Conservation (phyloP, 2,329 filamentous ascomycete species). For the Trichoderma brevicompactum region DNA sequence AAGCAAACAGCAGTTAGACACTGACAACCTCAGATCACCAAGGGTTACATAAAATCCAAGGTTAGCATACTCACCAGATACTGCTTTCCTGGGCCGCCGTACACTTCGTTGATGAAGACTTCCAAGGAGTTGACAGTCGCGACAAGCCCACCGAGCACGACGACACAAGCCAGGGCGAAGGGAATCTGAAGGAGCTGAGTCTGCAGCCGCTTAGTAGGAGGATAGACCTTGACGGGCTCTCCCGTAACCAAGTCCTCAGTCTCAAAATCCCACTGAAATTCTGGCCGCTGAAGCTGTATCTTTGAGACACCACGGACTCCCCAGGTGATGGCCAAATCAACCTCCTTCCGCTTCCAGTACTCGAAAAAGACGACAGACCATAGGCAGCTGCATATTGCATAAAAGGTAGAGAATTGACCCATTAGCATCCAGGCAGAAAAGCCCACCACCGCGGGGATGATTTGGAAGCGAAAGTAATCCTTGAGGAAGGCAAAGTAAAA, state of each 20-base stretch:
- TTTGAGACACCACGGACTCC: constrained; percentile 81
- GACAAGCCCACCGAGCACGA: constrained; percentile 80
- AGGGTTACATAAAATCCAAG: neutral
- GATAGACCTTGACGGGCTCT: constrained; percentile 75
- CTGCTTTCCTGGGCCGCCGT: constrained; percentile 83
- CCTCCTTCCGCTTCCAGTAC: constrained; percentile 93
- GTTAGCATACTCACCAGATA: constrained; percentile 65
- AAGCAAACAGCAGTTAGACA: constrained; percentile 19
- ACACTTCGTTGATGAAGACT: constrained; percentile 94
- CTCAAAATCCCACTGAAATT: constrained; percentile 81
- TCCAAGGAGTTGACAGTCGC: constrained; percentile 88
- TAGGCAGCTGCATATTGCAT: constrained; percentile 76
- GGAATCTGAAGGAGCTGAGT: constrained; percentile 82
- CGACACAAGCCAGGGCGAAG: constrained; percentile 75
- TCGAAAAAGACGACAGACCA: constrained; percentile 92
- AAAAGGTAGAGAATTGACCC: constrained; percentile 80
- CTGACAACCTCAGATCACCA: neutral
- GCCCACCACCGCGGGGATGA: constrained; percentile 81
- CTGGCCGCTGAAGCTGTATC: constrained; percentile 75
- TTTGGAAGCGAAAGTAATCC: constrained; percentile 83
- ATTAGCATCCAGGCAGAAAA: constrained; percentile 79
- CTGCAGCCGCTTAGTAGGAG: constrained; percentile 72
- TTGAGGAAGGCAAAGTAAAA: constrained; percentile 97
- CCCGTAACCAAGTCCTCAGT: constrained; percentile 80
- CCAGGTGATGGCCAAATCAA: constrained; percentile 86